Base-by-base conservation (phyloP, 805 yeast genomes). In the Cyberlindnera lachancei region DNA sequence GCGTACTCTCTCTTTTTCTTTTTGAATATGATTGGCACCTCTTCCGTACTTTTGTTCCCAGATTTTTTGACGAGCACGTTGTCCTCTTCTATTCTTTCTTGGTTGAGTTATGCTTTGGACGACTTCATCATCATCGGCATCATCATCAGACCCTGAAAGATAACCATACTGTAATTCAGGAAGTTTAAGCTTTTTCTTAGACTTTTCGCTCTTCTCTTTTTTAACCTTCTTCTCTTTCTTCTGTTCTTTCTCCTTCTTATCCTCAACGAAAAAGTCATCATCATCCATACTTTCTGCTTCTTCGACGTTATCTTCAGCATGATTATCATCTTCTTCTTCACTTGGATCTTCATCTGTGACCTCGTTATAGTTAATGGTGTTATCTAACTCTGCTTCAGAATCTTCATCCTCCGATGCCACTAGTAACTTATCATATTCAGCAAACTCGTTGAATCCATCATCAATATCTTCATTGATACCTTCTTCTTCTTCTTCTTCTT, bases 21-120 rank as follows among this genome's bases (percentile, higher is more conserved):
- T 70, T 49, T 73, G 66, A 16, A 88, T 70, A 55, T 92, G 98
- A 35, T 75, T 78, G n/a, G 98, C 98, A 17, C 66, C 62, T 14
- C 56, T 56, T 18, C 97, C 97, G 53, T 67, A 92, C 56, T 92
- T 90, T 59, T 72, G 64, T 53, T 87, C 98, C 97, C 97, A 92
- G 32, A 92, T 86, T 65, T 83, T 81, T 56, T 90, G 92, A 61
- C 98, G 77, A 1, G 96, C 98, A 38, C 97, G 70, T 63, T 92
- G 98, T 17, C 98, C 98, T 56, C 96, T 75, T 61, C 98, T 70
- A 56, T 92, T 92, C 48, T 87, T 86, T 41, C 90, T 71, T 14
- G 66, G 68, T 18, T 70, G 55, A 1, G 78, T 75, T 4, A 67
- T 60, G 29, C 63, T 66, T 35, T 75, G 70, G 6, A 75, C 75